Percentiles rank a stretch among this genome's conserved stretches.
These are phyloP conservation scores for Hypoxylon trugodes DNA, from an alignment of 495 filamentous ascomycete genomes.

Conservation along the genomic window DNA sequence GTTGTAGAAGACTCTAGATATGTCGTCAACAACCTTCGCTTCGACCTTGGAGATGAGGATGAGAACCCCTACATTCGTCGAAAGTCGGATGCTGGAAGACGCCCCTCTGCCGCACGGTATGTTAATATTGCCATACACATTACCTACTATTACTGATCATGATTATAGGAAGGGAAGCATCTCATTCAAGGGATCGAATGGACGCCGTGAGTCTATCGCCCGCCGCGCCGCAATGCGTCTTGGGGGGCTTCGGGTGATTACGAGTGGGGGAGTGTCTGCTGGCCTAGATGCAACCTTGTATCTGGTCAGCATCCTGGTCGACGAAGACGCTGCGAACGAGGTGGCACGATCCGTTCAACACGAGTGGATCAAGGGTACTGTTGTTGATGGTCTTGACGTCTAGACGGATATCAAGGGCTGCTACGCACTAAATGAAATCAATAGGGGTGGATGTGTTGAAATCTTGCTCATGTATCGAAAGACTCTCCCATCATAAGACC, in stretches of 20 bases:
- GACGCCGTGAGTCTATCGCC: constrained; percentile 72
- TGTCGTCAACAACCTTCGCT: constrained; percentile 81
- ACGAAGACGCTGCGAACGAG: constrained; percentile 71
- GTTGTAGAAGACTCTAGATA: constrained; percentile 79
- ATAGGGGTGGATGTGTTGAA: neutral
- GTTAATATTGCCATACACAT: constrained; percentile 17
- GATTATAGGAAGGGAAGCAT: constrained; percentile 70
- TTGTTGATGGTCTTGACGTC: constrained; percentile 77
- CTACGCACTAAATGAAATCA: too few relatives aligned
- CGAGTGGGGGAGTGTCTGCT: constrained; percentile 75
- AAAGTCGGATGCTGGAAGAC: constrained; percentile 67
- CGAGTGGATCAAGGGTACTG: constrained; percentile 73
- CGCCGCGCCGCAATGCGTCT: constrained; percentile 71
- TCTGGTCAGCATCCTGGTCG: constrained; percentile 76
- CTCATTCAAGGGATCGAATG: constrained; percentile 71
- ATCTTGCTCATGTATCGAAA: constrained; percentile 18
- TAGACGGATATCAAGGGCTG: constrained; percentile 45
- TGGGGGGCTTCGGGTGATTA: constrained; percentile 77
- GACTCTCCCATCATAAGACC: too few relatives aligned
- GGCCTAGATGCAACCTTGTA: constrained; percentile 83
- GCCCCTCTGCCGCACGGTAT: constrained; percentile 69
- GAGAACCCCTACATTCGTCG: constrained; percentile 77
- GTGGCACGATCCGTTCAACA: constrained; percentile 74
- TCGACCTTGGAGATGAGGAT: constrained; percentile 76
- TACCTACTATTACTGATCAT: constrained; percentile 20